These are phyloP conservation scores for Pythium dissimile DNA, from an alignment of 352 stramenopile genomes.

Conservation along the genomic window DNA sequence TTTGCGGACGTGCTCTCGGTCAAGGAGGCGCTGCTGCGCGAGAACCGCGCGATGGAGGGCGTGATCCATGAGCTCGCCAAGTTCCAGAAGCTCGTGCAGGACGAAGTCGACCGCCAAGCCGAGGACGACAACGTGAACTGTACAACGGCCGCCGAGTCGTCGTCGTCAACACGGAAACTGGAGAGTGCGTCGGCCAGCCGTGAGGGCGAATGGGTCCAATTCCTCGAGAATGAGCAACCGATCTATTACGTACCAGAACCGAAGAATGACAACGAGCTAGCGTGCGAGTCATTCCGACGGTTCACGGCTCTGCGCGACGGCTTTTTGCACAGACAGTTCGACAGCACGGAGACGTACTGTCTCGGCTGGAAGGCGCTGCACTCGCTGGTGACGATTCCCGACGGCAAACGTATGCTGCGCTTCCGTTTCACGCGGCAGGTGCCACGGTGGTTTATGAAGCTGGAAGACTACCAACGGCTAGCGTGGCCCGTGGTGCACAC, in stretches of 20 bases:
- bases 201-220: constrained; percentile 15
- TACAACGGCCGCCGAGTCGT: not conserved
- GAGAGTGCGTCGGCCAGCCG: not conserved
- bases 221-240: constrained; percentile 15
- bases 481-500: constrained; percentile 17
- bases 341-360: constrained; percentile 18
- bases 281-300: constrained; percentile 1
- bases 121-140: not conserved
- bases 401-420: constrained; percentile 12
- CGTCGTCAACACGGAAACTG: not conserved
- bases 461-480: constrained; percentile 10
- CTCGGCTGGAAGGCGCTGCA: constrained; percentile 22
- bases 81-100: constrained; percentile 23
- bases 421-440: constrained; percentile 23
- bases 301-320: not conserved
- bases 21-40: constrained; percentile 22
- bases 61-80: constrained; percentile 20
- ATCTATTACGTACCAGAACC: constrained; percentile 9
- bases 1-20: constrained; percentile 20
- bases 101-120: constrained; percentile 15
- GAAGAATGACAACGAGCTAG: not conserved
- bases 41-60: constrained; percentile 25
- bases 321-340: constrained; percentile 7
- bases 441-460: constrained; percentile 10
- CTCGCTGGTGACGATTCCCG: constrained; percentile 1